phyloP scores from a whole-genome alignment of 1,284 basidiomycete species.

The Kwoniella shivajii region DNA sequence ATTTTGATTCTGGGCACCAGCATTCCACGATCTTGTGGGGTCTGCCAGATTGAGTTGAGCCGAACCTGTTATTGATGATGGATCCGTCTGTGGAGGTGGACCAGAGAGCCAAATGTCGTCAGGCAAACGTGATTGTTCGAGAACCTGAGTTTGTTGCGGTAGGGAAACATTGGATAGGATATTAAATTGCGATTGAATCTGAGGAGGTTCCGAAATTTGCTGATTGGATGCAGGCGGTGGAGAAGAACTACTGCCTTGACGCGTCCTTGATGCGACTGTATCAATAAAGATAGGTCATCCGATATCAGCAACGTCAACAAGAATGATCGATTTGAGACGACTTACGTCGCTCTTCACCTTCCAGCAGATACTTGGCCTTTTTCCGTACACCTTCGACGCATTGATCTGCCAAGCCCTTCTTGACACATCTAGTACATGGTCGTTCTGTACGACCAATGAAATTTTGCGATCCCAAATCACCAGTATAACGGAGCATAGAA shows the following conservation, averaged over 20 bases:
- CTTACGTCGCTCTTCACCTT: constrained; percentile 86
- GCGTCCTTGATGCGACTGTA: constrained; percentile 4
- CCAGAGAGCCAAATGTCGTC: constrained; percentile 36
- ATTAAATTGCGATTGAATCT: not conserved
- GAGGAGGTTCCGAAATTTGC: constrained; percentile 1
- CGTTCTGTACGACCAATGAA: constrained; percentile 73
- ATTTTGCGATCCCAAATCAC: too few relatives aligned
- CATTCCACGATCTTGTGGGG: constrained; percentile 1
- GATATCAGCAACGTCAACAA: not conserved
- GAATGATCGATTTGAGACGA: constrained; percentile 13
- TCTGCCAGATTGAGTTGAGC: not conserved
- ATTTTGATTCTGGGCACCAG: not conserved
- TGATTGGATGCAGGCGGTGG: not conserved
- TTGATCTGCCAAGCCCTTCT: constrained; percentile 83
- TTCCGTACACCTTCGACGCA: constrained; percentile 95
- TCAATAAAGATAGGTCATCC: not conserved
- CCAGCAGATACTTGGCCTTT: constrained; percentile 95
- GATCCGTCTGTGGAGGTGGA: constrained; percentile 7
- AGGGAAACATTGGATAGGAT: constrained; percentile 7
- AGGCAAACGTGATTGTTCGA: constrained; percentile 13
- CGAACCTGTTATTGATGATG: not conserved
- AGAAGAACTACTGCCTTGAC: constrained; percentile 13
- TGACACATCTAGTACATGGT: constrained; percentile 91
- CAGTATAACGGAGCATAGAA: not conserved
- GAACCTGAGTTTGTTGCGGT: constrained; percentile 1